These are phyloP conservation scores for Trichoderma hamatum DNA, from an alignment of 2,329 filamentous ascomycete genomes.

Conservation along the genomic window DNA sequence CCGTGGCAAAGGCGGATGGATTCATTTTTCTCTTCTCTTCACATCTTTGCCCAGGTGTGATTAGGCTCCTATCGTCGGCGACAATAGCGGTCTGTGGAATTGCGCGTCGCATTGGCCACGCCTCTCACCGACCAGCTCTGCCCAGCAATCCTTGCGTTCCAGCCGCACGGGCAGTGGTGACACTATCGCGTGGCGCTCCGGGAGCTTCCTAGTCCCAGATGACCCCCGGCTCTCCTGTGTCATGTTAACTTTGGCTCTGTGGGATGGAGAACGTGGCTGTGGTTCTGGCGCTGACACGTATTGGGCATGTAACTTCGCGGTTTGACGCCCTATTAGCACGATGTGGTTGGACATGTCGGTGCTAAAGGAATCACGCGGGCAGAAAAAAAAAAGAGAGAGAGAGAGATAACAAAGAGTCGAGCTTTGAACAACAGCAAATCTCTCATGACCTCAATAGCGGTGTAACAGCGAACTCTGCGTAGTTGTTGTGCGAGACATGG, in stretches of 20 bases:
- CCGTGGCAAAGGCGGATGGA: neutral
- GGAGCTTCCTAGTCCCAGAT: neutral
- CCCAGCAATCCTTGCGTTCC: neutral
- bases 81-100: neutral
- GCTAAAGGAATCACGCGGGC: slow-evolving; percentile 20
- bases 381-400: neutral
- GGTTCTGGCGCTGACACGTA: slow-evolving; percentile 22
- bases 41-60: neutral
- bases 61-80: neutral
- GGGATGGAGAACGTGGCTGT: slow-evolving; percentile 17
- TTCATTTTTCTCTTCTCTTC: neutral
- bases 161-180: neutral
- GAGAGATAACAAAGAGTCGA: neutral
- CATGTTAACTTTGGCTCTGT: neutral
- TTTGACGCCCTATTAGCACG: slow-evolving; percentile 1
- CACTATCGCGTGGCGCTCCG: neutral
- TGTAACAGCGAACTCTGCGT: neutral
- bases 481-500: neutral
- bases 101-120: neutral
- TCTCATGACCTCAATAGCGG: neutral
- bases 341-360: slow-evolving; percentile 19
- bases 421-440: neutral
- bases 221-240: neutral
- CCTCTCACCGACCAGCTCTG: neutral
- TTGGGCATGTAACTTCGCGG: slow-evolving; percentile 2